Conservation (phyloP, 768 basidiomycete species). For the Pleurotus cornucopiae region DNA sequence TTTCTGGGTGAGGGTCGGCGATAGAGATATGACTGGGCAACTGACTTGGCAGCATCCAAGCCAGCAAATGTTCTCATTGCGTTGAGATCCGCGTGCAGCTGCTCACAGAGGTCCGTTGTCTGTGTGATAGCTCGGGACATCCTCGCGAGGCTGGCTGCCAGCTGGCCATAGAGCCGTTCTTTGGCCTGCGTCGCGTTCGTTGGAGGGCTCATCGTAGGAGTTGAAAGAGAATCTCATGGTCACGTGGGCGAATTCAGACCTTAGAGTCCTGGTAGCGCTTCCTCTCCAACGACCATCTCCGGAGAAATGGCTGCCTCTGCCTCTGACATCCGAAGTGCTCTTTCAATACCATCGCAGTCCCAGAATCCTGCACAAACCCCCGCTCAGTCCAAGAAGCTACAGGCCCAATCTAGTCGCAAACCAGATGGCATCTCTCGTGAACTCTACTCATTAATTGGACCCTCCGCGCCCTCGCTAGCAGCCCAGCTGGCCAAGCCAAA, state of each 20-base stretch:
- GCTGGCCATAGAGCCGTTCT: constrained; percentile 75
- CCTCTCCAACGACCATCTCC: constrained; percentile 26
- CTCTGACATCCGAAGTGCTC: constrained; percentile 80
- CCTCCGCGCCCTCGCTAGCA: constrained; percentile 81
- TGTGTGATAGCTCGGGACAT: constrained; percentile 66
- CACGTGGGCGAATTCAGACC: constrained; percentile 12
- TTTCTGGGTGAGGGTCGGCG: neutral
- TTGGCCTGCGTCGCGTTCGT: constrained; percentile 74
- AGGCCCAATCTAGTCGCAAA: constrained; percentile 45
- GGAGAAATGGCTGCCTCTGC: constrained; percentile 60
- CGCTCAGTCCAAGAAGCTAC: constrained; percentile 43
- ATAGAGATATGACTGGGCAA: neutral
- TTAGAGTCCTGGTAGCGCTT: neutral
- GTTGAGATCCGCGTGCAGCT: constrained; percentile 69
- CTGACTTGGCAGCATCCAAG: constrained; percentile 78
- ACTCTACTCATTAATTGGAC: constrained; percentile 92
- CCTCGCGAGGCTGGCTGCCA: constrained; percentile 62
- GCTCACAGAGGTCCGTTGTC: constrained; percentile 75
- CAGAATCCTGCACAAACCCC: constrained; percentile 31
- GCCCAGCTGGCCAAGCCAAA: constrained; percentile 77
- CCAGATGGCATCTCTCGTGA: constrained; percentile 92
- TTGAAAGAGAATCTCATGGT: neutral
- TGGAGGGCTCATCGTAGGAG: constrained; percentile 18
- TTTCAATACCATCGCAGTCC: constrained; percentile 53
- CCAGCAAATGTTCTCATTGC: constrained; percentile 79